Conservation (phyloP, 371 early-diverging fungal species). For the Mucor indicus region DNA sequence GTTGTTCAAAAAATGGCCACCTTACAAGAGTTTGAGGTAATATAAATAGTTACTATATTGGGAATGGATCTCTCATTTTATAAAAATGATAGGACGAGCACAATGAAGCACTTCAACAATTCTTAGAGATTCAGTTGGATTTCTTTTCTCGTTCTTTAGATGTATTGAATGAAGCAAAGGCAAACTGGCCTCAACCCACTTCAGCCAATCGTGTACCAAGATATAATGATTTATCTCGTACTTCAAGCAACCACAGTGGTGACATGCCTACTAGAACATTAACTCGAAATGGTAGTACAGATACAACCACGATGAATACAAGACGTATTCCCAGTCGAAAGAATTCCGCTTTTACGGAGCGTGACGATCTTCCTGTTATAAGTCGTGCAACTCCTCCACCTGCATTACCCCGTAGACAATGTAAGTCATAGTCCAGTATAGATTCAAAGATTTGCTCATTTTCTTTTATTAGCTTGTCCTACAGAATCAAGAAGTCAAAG, state of each 20-base stretch:
- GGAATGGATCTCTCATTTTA: too few species aligned
- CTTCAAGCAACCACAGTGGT: constrained; percentile 7
- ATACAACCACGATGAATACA: too few species aligned
- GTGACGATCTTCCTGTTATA: constrained; percentile 4
- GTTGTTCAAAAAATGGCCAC: constrained; percentile 62
- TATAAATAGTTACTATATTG: too few species aligned
- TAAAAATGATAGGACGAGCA: constrained; percentile 49
- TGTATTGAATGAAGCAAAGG: constrained; percentile 21
- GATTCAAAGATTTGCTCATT: background rate
- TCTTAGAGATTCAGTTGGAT: constrained; percentile 57
- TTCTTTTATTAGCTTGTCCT: background rate
- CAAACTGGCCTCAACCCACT: constrained; percentile 11
- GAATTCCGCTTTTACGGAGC: constrained; percentile 9
- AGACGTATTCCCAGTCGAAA: constrained; percentile 7
- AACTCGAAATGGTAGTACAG: too few species aligned
- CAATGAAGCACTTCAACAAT: constrained; percentile 44
- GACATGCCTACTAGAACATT: too few species aligned
- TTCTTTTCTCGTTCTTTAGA: constrained; percentile 48
- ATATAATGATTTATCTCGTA: constrained; percentile 8
- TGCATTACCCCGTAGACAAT: constrained; percentile 10
- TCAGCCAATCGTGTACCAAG: background rate
- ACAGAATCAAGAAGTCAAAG: constrained; percentile 3
- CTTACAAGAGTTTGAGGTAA: constrained; percentile 70
- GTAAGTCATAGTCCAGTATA: too few species aligned
- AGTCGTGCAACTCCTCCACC: constrained; percentile 15